Conservation (phyloP, 129 eudicot species). For the Solidago caesia region DNA sequence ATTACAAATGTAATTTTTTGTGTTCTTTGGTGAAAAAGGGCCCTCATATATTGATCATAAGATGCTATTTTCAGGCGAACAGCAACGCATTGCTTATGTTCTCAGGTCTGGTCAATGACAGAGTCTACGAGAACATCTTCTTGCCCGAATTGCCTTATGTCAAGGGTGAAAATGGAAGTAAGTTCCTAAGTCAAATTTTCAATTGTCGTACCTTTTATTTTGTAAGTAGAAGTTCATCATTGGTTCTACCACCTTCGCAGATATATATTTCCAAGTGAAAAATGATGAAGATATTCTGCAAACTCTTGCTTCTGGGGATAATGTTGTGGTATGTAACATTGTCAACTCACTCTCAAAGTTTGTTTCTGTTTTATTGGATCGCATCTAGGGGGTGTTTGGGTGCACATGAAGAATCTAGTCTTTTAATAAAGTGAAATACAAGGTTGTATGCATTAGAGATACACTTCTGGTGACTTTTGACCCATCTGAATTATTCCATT, state of each 20-base stretch:
- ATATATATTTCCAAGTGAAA: constrained; percentile 88
- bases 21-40: not conserved
- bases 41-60: constrained; percentile 7
- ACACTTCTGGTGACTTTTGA: not conserved
- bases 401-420: not conserved
- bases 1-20: not conserved
- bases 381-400: not conserved
- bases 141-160: constrained; percentile 86
- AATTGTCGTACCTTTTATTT: not conserved
- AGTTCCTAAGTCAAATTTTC: constrained; percentile 28
- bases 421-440: too few relatives aligned
- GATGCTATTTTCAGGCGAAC: constrained; percentile 54
- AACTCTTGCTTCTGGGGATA: constrained; percentile 60
- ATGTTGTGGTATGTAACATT: constrained; percentile 61
- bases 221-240: constrained; percentile 18
- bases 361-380: not conserved
- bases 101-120: constrained; percentile 57
- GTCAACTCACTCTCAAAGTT: not conserved
- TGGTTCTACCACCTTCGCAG: constrained; percentile 40
- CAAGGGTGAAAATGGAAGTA: constrained; percentile 88
- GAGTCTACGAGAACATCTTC: constrained; percentile 67
- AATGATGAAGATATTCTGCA: constrained; percentile 73
- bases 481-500: not conserved
- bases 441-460: too few relatives aligned
- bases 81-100: constrained; percentile 78